phyloP scores from a whole-genome alignment of 228 moss, liverwort and hornwort genomes.

The Sphagnum magellanicum region DNA sequence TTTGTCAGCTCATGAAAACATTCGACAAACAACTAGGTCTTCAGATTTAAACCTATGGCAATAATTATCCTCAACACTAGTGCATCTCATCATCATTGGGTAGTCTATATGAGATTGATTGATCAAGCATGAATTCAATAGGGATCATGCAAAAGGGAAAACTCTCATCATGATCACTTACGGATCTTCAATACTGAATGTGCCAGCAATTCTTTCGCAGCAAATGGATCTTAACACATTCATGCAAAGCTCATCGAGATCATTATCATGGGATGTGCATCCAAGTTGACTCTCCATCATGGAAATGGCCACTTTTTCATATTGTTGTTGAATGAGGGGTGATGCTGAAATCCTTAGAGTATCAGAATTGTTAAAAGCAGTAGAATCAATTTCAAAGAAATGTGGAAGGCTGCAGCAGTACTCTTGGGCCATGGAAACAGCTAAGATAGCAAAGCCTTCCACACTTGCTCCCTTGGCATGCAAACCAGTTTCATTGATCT shows the following conservation, averaged over 20 bases:
- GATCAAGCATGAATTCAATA: conserved; percentile 22
- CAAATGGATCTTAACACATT: conserved; percentile 29
- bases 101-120: conserved; percentile 2
- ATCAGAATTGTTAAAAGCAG: too few species aligned
- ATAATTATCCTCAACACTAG: too few species aligned
- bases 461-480: conserved; percentile 20
- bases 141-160: conserved; percentile 21
- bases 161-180: conserved; percentile 9
- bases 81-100: too few species aligned
- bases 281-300: too few species aligned
- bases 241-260: conserved; percentile 6
- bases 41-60: too few species aligned
- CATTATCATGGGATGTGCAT: too few species aligned
- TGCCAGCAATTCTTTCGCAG: too few species aligned
- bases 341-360: too few species aligned
- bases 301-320: conserved; percentile 16
- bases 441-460: conserved; percentile 24
- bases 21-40: too few species aligned
- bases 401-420: conserved; percentile 22
- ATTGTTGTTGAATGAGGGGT: conserved; percentile 3
- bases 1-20: too few species aligned
- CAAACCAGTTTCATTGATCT: conserved; percentile 20
- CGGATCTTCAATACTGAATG: too few species aligned
- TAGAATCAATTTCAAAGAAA: conserved; percentile 10
- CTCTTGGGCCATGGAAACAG: conserved; percentile 28